Evolutionary conservation across 2,329 filamentous ascomycete genomes (phyloP).

Genomic region (Neopestalotiopsis sp.): DNA sequence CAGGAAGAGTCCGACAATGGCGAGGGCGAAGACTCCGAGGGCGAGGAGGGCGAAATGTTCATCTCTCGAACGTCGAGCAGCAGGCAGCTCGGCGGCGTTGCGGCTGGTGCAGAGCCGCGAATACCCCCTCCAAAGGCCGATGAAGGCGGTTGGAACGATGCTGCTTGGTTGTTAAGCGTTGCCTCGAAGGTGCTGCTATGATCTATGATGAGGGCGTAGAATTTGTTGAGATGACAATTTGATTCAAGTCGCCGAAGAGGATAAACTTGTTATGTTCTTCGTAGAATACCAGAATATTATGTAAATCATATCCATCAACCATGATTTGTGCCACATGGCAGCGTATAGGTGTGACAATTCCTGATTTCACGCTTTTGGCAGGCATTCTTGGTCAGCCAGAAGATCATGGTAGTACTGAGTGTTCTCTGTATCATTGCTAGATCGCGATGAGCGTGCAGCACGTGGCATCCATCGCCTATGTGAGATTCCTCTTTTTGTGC

Average conservation of each 20-base stretch:
- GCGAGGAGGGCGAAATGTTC: slow-evolving; percentile 41
- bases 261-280: not conserved
- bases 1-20: slow-evolving; percentile 56
- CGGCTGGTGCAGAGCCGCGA: slow-evolving; percentile 42
- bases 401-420: too few relatives aligned
- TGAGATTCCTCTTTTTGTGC: too few relatives aligned
- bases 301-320: too few relatives aligned
- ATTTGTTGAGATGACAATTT: not conserved
- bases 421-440: too few relatives aligned
- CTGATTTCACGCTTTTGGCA: too few relatives aligned
- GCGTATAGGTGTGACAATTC: too few relatives aligned
- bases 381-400: too few relatives aligned
- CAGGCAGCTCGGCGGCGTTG: slow-evolving; percentile 42
- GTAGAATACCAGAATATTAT: too few relatives aligned
- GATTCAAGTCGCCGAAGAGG: not conserved
- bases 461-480: too few relatives aligned
- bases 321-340: too few relatives aligned
- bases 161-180: slow-evolving; percentile 70
- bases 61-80: slow-evolving; percentile 41
- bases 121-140: slow-evolving; percentile 57
- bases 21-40: slow-evolving; percentile 38
- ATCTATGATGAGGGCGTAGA: slow-evolving; percentile 19
- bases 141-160: slow-evolving; percentile 68
- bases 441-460: too few relatives aligned
- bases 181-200: slow-evolving; percentile 66